phyloP scores from a whole-genome alignment of 163 green algal genomes.

The Chloromonas sp. region DNA sequence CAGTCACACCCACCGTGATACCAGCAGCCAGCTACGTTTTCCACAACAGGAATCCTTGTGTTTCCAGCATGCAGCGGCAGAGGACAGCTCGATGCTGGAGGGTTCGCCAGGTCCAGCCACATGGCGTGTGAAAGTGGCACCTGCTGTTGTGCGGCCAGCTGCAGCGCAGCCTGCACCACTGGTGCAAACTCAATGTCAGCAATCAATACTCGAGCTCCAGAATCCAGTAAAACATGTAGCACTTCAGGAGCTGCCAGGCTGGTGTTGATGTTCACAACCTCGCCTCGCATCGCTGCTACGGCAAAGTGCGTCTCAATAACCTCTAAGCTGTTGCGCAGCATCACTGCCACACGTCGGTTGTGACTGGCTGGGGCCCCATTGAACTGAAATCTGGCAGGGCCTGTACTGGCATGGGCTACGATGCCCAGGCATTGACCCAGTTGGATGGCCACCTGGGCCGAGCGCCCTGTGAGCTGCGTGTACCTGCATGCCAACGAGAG shows the following conservation, averaged over 20 bases:
- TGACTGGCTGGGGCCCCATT: too few relatives aligned
- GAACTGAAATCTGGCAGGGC: too few relatives aligned
- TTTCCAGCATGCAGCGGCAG: not conserved
- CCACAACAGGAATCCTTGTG: not conserved
- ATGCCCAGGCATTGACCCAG: not conserved
- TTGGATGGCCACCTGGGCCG: not conserved
- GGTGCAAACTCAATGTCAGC: constrained; percentile 41
- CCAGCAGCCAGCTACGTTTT: not conserved
- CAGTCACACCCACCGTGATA: not conserved
- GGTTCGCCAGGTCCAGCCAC: not conserved
- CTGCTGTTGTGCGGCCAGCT: not conserved
- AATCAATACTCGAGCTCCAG: constrained; percentile 43
- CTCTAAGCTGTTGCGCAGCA: constrained; percentile 34
- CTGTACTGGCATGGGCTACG: too few relatives aligned
- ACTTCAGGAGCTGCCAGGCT: constrained; percentile 68
- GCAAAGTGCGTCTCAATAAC: constrained; percentile 64
- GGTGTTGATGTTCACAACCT: constrained; percentile 76
- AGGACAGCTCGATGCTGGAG: constrained; percentile 28
- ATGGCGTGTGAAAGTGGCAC: not conserved
- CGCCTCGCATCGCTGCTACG: constrained; percentile 51
- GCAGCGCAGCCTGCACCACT: constrained; percentile 23
- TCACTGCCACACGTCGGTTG: constrained; percentile 16
- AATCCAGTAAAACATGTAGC: constrained; percentile 60
- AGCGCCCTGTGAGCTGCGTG: not conserved
- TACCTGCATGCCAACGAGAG: not conserved